Conservation (phyloP, 2,329 filamentous ascomycete genomes). For the Ciborinia camelliae region DNA sequence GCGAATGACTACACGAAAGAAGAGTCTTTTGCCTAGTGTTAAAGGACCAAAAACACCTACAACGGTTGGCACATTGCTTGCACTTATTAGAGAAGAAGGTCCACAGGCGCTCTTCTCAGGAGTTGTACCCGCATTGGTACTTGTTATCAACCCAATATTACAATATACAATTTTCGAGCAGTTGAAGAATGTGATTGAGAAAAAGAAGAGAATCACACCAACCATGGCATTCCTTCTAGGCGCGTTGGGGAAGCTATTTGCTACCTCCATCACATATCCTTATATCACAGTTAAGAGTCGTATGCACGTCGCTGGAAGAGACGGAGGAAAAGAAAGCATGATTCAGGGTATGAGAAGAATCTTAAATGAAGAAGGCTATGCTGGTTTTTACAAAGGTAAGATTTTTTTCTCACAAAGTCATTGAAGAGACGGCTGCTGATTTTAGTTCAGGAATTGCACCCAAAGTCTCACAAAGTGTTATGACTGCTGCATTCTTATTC, state of each 20-base stretch:
- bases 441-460: constrained; percentile 72
- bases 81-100: constrained; percentile 80
- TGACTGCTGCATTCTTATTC: constrained; percentile 94
- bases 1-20: constrained; percentile 87
- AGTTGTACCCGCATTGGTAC: constrained; percentile 84
- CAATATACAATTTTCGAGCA: constrained; percentile 99
- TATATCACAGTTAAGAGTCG: constrained; percentile 99
- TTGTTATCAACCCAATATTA: constrained; percentile 97
- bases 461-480: constrained; percentile 94
- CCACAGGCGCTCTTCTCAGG: constrained; percentile 83
- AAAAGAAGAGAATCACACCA: constrained; percentile 69
- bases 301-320: constrained; percentile 85
- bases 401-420: neutral
- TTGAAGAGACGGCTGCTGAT: constrained; percentile 23
- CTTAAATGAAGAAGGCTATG: constrained; percentile 84
- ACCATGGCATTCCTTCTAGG: constrained; percentile 87
- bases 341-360: constrained; percentile 73
- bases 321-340: constrained; percentile 77
- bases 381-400: constrained; percentile 87
- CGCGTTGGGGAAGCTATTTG: constrained; percentile 89
- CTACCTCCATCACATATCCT: constrained; percentile 91
- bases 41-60: constrained; percentile 55
- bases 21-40: constrained; percentile 44
- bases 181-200: constrained; percentile 88
- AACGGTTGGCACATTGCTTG: constrained; percentile 76